These are phyloP conservation scores for Lichtheimia ornata DNA, from an alignment of 371 early-diverging fungal species.

Conservation along the genomic window DNA sequence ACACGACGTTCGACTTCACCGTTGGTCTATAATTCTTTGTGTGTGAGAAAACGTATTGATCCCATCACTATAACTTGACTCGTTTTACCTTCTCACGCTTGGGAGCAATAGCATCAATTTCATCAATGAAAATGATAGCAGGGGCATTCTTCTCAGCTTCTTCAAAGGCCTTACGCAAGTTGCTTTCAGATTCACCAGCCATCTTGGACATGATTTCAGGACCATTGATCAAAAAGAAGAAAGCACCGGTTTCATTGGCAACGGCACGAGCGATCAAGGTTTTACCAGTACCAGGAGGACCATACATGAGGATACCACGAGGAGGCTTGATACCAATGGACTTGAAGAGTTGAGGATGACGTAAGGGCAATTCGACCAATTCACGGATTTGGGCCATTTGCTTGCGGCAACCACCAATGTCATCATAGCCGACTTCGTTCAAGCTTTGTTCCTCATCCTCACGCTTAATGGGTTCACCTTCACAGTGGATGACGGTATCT, in stretches of 20 bases:
- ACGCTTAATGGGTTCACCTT: slow-evolving; percentile 97
- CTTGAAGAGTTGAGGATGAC: slow-evolving; percentile 98
- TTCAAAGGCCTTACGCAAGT: slow-evolving; percentile 98
- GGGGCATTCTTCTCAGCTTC: slow-evolving; percentile 99
- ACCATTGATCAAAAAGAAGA: slow-evolving; percentile 98
- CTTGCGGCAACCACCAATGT: slow-evolving; percentile 98
- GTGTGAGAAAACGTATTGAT: no score
- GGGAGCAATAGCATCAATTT: slow-evolving; percentile 99
- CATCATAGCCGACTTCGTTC: slow-evolving; percentile 98
- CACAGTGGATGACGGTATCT: slow-evolving; percentile 98
- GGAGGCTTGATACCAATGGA: slow-evolving; percentile 99
- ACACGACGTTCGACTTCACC: slow-evolving; percentile 99
- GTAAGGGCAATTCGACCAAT: slow-evolving; percentile 97
- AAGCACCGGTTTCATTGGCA: slow-evolving; percentile 77
- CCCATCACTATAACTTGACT: not conserved
- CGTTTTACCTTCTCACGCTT: slow-evolving; percentile 95
- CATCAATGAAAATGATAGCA: slow-evolving; percentile 99
- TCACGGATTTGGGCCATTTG: slow-evolving; percentile 99
- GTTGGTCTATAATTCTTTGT: slow-evolving; percentile 80
- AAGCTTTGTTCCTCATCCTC: slow-evolving; percentile 97
- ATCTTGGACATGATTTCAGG: slow-evolving; percentile 99
- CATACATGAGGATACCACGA: slow-evolving; percentile 96
- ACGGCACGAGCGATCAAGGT: slow-evolving; percentile 81
- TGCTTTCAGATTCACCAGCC: slow-evolving; percentile 99
- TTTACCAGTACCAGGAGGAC: slow-evolving; percentile 99